Evolutionary conservation across 208 protist genomes (phyloP).

Genomic region (Crithidia bombi): DNA sequence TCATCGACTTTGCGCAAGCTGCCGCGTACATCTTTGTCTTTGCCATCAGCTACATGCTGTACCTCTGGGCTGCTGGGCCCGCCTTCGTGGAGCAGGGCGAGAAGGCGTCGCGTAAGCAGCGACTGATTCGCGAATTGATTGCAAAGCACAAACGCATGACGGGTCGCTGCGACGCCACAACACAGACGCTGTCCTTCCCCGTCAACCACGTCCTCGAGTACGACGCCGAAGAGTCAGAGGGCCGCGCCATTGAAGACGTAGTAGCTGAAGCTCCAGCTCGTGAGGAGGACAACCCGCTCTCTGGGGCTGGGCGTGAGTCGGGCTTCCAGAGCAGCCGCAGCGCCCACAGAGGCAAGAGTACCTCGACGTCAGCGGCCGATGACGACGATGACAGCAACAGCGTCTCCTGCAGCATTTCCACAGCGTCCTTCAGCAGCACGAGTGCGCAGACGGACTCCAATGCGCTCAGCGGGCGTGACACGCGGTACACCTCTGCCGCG

Average conservation of each 20-base stretch:
- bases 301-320: neutral
- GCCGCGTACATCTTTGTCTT: slow-evolving; percentile 85
- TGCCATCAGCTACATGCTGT: slow-evolving; percentile 53
- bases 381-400: neutral
- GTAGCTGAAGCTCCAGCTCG: neutral
- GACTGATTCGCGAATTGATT: slow-evolving; percentile 62
- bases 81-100: slow-evolving; percentile 61
- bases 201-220: slow-evolving; percentile 8
- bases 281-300: slow-evolving; percentile 11
- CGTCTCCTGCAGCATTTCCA: neutral
- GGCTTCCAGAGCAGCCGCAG: neutral
- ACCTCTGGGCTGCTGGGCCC: slow-evolving; percentile 59
- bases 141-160: slow-evolving; percentile 50
- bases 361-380: slow-evolving; percentile 3
- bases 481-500: slow-evolving; percentile 16
- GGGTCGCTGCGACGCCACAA: slow-evolving; percentile 52
- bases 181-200: slow-evolving; percentile 52
- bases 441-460: slow-evolving; percentile 12
- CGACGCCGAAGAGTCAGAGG: neutral
- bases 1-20: slow-evolving; percentile 52
- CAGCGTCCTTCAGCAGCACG: slow-evolving; percentile 9
- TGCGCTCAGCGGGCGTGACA: neutral
- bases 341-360: too few relatives aligned
- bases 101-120: slow-evolving; percentile 50
- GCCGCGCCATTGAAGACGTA: neutral